Conservation (phyloP, 192 early-diverging fungal genomes). For the Coemansia sp. region DNA sequence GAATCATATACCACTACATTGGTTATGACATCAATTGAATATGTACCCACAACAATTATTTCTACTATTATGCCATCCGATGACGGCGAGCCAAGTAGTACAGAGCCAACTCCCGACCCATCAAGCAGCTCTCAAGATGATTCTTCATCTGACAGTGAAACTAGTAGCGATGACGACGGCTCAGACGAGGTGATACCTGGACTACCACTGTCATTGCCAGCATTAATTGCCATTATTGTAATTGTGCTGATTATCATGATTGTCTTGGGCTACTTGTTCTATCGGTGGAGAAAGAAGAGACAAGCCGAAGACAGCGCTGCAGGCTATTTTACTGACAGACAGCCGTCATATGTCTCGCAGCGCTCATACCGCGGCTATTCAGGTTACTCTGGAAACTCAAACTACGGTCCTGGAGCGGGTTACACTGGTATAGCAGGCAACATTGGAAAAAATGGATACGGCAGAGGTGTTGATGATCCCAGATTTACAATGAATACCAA, state of each 20-base stretch:
- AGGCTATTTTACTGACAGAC: not conserved
- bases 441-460: not conserved
- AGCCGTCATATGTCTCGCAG: conserved; percentile 1
- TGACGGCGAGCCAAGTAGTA: too few species aligned
- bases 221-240: conserved; percentile 3
- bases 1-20: not conserved
- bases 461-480: not conserved
- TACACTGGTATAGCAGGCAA: conserved; percentile 4
- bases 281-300: conserved; percentile 4
- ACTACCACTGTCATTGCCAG: not conserved
- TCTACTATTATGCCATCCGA: not conserved
- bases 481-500: not conserved
- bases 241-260: not conserved
- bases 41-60: not conserved
- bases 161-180: not conserved
- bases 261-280: not conserved
- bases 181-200: not conserved
- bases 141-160: not conserved
- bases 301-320: not conserved
- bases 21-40: not conserved
- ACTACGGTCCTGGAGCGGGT: not conserved
- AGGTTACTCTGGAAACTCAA: not conserved
- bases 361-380: conserved; percentile 3
- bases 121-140: too few species aligned
- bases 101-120: too few species aligned